Evolutionary conservation across 495 filamentous ascomycete species (phyloP).

Genomic region (Amniculicola lignicola): DNA sequence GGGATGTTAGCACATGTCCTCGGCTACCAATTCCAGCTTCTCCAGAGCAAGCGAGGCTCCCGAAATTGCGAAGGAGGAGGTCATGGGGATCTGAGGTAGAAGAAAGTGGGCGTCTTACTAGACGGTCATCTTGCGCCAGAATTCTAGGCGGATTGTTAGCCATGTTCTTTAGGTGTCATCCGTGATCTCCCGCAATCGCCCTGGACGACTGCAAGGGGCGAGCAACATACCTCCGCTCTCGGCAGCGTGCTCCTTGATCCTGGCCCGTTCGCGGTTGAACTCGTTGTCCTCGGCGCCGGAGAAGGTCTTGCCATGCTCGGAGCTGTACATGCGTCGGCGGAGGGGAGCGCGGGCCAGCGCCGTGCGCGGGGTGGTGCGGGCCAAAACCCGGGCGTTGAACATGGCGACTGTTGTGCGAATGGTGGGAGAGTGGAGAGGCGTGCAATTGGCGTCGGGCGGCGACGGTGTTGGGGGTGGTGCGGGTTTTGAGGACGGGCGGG

Average conservation of each 20-base stretch:
- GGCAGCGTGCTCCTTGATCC: constrained; percentile 80
- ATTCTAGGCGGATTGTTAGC: constrained; percentile 52
- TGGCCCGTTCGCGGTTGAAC: constrained; percentile 81
- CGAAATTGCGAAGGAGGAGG: background rate
- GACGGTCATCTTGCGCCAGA: constrained; percentile 89
- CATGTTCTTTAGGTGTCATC: background rate
- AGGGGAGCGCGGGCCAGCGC: constrained; percentile 56
- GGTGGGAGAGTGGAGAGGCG: constrained; percentile 21
- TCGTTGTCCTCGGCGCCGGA: constrained; percentile 67
- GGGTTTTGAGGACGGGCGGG: background rate
- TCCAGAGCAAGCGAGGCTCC: no score
- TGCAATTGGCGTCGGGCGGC: constrained; percentile 10
- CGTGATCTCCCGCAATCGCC: background rate
- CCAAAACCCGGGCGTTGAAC: constrained; percentile 60
- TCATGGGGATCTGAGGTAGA: constrained; percentile 7
- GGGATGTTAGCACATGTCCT: no score
- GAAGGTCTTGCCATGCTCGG: constrained; percentile 43
- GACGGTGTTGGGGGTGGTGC: background rate
- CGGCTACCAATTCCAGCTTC: no score
- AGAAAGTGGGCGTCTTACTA: constrained; percentile 58
- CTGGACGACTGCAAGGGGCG: background rate
- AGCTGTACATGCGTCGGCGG: constrained; percentile 69
- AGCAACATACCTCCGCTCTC: constrained; percentile 66
- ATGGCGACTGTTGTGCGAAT: constrained; percentile 46
- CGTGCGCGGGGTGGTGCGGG: constrained; percentile 59